phyloP scores from a whole-genome alignment of 2,329 filamentous ascomycete genomes.

The Chrysoporthe puriensis region DNA sequence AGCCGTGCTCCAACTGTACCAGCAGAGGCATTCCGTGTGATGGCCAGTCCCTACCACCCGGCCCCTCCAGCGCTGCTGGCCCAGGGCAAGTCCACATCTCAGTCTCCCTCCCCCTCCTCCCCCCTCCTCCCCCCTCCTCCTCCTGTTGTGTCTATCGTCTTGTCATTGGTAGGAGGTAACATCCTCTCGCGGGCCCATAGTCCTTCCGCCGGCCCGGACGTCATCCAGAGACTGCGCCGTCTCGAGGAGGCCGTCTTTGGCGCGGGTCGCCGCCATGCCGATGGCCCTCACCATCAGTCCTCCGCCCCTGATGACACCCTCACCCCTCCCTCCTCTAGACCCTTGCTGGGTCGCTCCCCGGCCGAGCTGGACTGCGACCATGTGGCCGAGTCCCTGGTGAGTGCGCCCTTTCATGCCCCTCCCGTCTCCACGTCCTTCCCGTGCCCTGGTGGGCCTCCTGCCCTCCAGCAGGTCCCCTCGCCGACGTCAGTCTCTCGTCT shows the following conservation, averaged over 20 bases:
- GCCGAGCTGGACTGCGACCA: slow-evolving; percentile 24
- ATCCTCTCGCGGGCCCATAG: background rate
- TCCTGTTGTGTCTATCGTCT: background rate
- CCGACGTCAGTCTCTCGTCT: too few relatives aligned
- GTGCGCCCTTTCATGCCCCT: background rate
- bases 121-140: background rate
- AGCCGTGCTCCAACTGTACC: slow-evolving; percentile 37
- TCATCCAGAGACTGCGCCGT: slow-evolving; percentile 34
- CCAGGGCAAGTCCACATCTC: background rate
- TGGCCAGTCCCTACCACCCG: slow-evolving; percentile 23
- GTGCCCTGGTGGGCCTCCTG: background rate
- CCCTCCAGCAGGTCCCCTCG: too few relatives aligned
- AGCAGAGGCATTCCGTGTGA: slow-evolving; percentile 35
- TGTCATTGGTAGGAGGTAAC: background rate
- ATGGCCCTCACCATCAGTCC: background rate
- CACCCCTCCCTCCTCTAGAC: background rate
- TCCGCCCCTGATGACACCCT: background rate
- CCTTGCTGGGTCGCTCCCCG: background rate
- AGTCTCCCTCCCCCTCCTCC: background rate
- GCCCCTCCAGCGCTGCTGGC: background rate
- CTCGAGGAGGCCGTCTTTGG: slow-evolving; percentile 37
- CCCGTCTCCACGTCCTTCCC: too few relatives aligned
- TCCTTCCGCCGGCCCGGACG: slow-evolving; percentile 13
- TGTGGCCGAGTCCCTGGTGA: slow-evolving; percentile 14
- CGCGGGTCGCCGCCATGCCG: background rate